phyloP scores from a whole-genome alignment of 352 stramenopile genomes.

The Aphanomyces astaci region DNA sequence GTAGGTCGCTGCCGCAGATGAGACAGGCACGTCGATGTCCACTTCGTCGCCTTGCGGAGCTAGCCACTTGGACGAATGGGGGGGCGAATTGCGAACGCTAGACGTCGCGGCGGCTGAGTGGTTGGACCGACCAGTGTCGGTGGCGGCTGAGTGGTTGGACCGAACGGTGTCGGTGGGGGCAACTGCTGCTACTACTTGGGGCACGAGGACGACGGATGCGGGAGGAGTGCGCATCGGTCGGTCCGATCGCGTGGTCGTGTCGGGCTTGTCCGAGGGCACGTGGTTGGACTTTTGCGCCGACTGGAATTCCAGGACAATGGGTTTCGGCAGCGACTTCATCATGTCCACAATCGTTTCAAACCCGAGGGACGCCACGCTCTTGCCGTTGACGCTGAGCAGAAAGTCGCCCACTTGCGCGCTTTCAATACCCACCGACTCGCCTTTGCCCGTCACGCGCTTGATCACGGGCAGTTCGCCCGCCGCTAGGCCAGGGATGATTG shows the following conservation, averaged over 20 bases:
- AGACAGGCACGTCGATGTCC: constrained; percentile 17
- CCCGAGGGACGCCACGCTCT: constrained; percentile 50
- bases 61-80: neutral
- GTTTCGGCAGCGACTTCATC: constrained; percentile 72
- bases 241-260: neutral
- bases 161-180: neutral
- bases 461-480: constrained; percentile 75
- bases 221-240: neutral
- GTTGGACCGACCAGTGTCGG: neutral
- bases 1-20: constrained; percentile 34
- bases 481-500: constrained; percentile 77
- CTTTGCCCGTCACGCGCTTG: constrained; percentile 81
- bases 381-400: constrained; percentile 75
- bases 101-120: neutral
- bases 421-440: constrained; percentile 68
- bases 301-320: constrained; percentile 61
- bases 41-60: neutral
- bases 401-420: constrained; percentile 74
- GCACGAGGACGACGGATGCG: neutral
- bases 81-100: neutral
- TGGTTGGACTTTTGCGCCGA: constrained; percentile 26
- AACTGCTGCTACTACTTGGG: neutral
- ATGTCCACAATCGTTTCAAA: constrained; percentile 79
- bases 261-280: neutral
- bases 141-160: neutral